These are phyloP conservation scores for Phyllosticta citrichinensis DNA, from an alignment of 2,329 filamentous ascomycete species.

Conservation along the genomic window DNA sequence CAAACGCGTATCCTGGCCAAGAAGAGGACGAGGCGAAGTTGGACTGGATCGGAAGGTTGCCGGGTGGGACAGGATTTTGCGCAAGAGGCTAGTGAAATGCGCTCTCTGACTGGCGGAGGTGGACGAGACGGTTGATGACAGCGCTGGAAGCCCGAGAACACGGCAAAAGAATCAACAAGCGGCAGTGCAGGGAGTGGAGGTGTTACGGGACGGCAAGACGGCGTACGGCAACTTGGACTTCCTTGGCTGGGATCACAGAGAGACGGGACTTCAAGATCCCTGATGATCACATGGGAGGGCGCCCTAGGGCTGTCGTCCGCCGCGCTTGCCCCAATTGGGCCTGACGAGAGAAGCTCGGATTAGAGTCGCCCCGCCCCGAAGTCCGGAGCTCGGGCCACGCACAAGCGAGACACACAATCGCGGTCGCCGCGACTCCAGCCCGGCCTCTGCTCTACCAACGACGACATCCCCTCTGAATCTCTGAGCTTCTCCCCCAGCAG, in stretches of 20 bases:
- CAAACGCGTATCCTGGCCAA: background rate
- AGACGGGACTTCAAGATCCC: background rate
- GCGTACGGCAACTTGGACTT: background rate
- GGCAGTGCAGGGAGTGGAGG: background rate
- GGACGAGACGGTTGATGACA: background rate
- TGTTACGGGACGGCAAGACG: background rate
- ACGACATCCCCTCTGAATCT: constrained; percentile 2
- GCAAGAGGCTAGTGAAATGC: background rate
- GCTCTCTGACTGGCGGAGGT: background rate
- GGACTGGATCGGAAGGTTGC: background rate
- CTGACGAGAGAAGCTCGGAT: background rate
- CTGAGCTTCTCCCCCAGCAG: constrained; percentile 14
- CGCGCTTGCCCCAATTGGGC: background rate
- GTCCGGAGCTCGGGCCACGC: background rate
- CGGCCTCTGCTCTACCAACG: background rate
- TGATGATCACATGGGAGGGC: background rate
- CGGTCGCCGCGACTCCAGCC: background rate
- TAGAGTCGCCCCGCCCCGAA: background rate
- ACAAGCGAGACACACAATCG: background rate
- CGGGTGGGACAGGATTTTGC: constrained; percentile 4
- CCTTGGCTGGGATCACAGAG: background rate
- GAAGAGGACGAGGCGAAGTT: background rate
- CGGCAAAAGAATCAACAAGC: background rate
- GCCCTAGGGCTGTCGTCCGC: no score
- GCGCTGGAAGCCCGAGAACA: background rate